Conservation (phyloP, 75 land plant genomes). For the Sequoiadendron giganteum region DNA sequence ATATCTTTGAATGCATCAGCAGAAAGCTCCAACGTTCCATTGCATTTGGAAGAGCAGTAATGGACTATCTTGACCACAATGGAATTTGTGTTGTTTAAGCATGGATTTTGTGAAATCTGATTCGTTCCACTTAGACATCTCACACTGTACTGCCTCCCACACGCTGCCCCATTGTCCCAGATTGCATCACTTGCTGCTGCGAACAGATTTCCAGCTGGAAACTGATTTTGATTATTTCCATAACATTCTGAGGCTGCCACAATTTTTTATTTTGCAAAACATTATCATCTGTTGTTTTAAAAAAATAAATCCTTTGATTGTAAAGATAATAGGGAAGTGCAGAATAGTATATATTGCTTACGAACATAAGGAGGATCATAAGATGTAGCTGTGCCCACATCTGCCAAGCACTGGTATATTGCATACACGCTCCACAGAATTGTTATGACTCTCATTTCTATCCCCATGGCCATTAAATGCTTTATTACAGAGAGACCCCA, state of each 20-base stretch:
- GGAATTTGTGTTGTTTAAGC: constrained; percentile 4
- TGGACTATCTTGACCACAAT: constrained; percentile 24
- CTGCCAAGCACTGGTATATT: no score
- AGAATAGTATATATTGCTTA: no score
- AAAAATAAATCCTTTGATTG: no score
- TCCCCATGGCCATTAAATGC: no score
- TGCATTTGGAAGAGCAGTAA: constrained; percentile 15
- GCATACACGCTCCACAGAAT: no score
- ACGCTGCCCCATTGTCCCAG: constrained; percentile 38
- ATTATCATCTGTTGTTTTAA: no score
- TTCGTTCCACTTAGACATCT: constrained; percentile 32
- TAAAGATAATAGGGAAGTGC: no score
- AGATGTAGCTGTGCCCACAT: no score
- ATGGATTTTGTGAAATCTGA: not conserved
- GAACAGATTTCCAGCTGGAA: constrained; percentile 35
- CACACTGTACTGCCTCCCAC: constrained; percentile 35
- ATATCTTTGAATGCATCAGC: not conserved
- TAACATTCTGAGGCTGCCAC: constrained; percentile 33
- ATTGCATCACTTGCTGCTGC: constrained; percentile 32
- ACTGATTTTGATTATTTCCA: constrained; percentile 22
- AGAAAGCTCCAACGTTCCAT: not conserved
- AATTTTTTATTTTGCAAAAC: no score
- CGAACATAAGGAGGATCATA: no score
- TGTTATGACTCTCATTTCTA: no score
- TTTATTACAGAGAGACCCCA: no score